phyloP scores from a whole-genome alignment of 2,329 filamentous ascomycete genomes.

The Neurospora crassa region DNA sequence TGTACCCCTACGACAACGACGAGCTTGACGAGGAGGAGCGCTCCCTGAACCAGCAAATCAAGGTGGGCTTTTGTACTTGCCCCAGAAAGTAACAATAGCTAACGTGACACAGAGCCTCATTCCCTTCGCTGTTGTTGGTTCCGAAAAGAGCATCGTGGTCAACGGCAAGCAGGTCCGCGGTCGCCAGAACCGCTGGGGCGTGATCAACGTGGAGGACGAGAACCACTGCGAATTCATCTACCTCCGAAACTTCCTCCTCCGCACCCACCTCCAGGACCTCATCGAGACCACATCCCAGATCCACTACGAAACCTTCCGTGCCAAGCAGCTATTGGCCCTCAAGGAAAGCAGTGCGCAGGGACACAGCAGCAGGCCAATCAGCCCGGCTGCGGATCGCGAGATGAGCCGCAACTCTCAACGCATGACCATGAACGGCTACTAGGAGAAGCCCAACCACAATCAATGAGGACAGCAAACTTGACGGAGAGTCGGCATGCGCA shows the following conservation, averaged over 20 bases:
- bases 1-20: constrained; percentile 99
- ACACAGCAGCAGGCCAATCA: constrained; percentile 82
- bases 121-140: constrained; percentile 95
- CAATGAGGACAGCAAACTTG: constrained; percentile 3
- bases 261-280: constrained; percentile 95
- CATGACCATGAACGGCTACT: constrained; percentile 99
- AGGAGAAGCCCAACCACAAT: constrained; percentile 25
- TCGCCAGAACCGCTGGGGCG: constrained; percentile 97
- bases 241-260: constrained; percentile 94
- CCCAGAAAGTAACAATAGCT: background rate
- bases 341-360: constrained; percentile 94
- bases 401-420: constrained; percentile 94
- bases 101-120: constrained; percentile 63
- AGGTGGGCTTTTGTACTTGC: constrained; percentile 47
- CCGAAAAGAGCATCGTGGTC: constrained; percentile 95
- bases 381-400: constrained; percentile 87
- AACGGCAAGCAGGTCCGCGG: constrained; percentile 95
- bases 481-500: constrained; percentile 6
- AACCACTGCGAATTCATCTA: constrained; percentile 99
- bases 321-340: constrained; percentile 93
- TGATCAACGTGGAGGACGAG: constrained; percentile 99
- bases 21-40: constrained; percentile 97
- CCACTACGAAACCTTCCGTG: constrained; percentile 99
- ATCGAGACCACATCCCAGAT: constrained; percentile 99
- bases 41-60: constrained; percentile 88